Base-by-base conservation (phyloP, 352 stramenopile genomes). In the Saprolegnia diclina region DNA sequence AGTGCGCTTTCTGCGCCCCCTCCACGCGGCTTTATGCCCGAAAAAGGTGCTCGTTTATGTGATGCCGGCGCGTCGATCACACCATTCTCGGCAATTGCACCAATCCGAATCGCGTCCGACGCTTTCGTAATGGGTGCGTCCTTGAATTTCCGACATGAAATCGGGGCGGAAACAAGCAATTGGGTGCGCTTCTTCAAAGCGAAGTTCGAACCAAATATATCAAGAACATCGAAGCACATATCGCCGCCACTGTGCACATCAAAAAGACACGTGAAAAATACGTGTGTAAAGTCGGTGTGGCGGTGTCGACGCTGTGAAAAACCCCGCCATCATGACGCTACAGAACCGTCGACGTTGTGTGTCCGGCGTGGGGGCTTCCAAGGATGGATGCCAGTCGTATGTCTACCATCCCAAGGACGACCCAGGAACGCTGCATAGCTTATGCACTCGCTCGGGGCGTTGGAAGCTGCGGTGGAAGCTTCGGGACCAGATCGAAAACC, bases 161-260 rank as follows among this genome's bases (percentile, higher is more conserved):
- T 40, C 35, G 35, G 18, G 18, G 42, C 42, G 18, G 42, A 48
- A 48, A 48, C 11, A 13, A 24, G 52, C 19, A 11, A 11, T 24
- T 59, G 1, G 52, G 52, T 59, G 52, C 52, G 11, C 52, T 59
- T 59, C 5, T 5, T 59, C 4, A 40, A 24, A 26, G 13, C 19
- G 35, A 42, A 42, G 52, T 59, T 59, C 52, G 52, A 59, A 59
- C 13, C 52, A 24, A 59, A 59, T 2, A 26, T 42, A 54, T 2
- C 24, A 2, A 22, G 2, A 5, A 6, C 2, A 29, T 59, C 52
- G 52, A 59, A 59, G 52, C 13, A 52, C 13, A 42, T 16, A 59
- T 59, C 3, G 52, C 35, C 13, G 13, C 52, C 52, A 59, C 1
- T 16, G 52, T 59, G 24, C n/a, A 26, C 1, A 59, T 59, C 11